These are phyloP conservation scores for Aspergillus saccharolyticus DNA, from an alignment of 495 filamentous ascomycete species.

Conservation along the genomic window DNA sequence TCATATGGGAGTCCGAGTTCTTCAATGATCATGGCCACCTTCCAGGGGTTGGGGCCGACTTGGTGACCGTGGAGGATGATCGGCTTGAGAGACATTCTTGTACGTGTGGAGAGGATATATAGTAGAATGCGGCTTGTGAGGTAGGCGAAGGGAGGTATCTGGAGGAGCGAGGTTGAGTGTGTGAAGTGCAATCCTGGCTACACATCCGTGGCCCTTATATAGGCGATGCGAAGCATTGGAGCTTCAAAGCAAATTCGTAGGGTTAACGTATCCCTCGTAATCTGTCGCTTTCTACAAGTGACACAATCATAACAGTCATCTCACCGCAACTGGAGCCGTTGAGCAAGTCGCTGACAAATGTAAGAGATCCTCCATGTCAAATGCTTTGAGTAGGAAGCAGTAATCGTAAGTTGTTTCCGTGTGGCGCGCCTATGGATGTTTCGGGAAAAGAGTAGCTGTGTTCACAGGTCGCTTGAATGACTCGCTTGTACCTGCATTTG, in stretches of 20 bases:
- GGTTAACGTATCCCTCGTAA: neutral
- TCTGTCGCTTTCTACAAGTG: neutral
- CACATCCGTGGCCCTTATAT: neutral
- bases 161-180: neutral
- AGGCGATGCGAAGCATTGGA: neutral
- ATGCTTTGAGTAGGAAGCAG: neutral
- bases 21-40: slow-evolving; percentile 57
- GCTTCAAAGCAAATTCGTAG: neutral
- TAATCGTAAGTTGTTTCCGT: neutral
- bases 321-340: neutral
- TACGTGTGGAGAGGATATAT: neutral
- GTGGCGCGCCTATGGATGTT: neutral
- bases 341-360: neutral
- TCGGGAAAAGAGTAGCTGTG: neutral
- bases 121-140: neutral
- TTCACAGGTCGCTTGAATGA: neutral
- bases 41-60: slow-evolving; percentile 57
- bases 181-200: neutral
- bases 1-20: slow-evolving; percentile 59
- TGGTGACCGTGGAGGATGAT: slow-evolving; percentile 39
- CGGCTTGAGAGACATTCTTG: slow-evolving; percentile 40
- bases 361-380: neutral
- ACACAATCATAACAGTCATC: neutral
- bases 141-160: neutral
- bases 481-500: neutral